Percentiles rank a stretch among this genome's conserved stretches.
These are phyloP conservation scores for Cladosporium colombiae DNA, from an alignment of 2,329 filamentous ascomycete species.

Conservation along the genomic window DNA sequence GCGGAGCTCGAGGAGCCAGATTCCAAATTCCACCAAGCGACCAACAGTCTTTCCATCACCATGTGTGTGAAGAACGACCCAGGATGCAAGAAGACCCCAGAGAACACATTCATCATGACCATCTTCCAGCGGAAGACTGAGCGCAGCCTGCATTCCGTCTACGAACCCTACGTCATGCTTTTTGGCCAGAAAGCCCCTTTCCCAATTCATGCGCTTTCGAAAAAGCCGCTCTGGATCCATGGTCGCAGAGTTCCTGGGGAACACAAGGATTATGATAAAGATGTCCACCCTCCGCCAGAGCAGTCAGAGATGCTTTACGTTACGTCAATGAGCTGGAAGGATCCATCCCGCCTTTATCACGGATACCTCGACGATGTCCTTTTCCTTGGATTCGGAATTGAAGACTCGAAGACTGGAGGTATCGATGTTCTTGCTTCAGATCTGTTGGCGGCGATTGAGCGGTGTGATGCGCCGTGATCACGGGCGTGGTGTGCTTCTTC, in stretches of 20 bases:
- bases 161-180: conserved; percentile 59
- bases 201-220: conserved; percentile 52
- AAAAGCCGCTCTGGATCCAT: conserved; percentile 57
- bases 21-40: conserved; percentile 58
- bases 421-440: conserved; percentile 1
- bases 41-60: conserved; percentile 59
- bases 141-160: conserved; percentile 49
- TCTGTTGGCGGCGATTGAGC: not conserved
- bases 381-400: conserved; percentile 54
- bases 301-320: conserved; percentile 60
- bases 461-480: not conserved
- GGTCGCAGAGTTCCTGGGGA: conserved; percentile 43
- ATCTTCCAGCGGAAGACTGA: conserved; percentile 59
- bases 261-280: not conserved
- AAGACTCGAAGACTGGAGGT: not conserved
- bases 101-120: conserved; percentile 57
- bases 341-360: conserved; percentile 51
- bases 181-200: conserved; percentile 54
- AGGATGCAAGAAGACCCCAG: conserved; percentile 43
- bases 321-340: conserved; percentile 59
- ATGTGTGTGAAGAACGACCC: conserved; percentile 53
- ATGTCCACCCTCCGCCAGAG: conserved; percentile 18
- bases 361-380: conserved; percentile 59
- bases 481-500: not conserved
- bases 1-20: not conserved